Conservation (phyloP, 2,329 filamentous ascomycete genomes). For the Knoxdaviesia capensis region DNA sequence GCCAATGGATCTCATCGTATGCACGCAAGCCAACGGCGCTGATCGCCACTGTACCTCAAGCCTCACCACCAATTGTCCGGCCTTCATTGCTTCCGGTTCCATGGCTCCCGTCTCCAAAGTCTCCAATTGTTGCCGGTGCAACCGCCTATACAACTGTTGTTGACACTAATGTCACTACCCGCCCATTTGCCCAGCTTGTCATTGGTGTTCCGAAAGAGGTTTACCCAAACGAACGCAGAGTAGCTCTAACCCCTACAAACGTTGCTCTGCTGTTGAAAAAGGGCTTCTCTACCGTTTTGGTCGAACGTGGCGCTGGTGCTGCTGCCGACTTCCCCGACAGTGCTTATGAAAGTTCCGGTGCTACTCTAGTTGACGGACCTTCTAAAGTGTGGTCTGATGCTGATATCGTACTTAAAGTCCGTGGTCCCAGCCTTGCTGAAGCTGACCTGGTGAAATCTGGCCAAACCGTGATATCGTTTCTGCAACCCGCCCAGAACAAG, state of each 20-base stretch:
- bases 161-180: too few relatives aligned
- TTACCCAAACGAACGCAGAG: conserved; percentile 60
- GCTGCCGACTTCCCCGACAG: conserved; percentile 60
- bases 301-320: conserved; percentile 64
- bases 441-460: conserved; percentile 45
- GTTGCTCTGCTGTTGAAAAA: conserved; percentile 68
- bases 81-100: too few relatives aligned
- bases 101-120: too few relatives aligned
- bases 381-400: conserved; percentile 51
- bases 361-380: conserved; percentile 49
- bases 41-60: too few relatives aligned
- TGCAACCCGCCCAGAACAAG: conserved; percentile 68
- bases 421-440: conserved; percentile 51
- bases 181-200: conserved; percentile 27
- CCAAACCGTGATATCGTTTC: conserved; percentile 60
- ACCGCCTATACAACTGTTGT: too few relatives aligned
- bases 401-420: conserved; percentile 71
- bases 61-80: too few relatives aligned
- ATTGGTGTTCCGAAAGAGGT: conserved; percentile 66
- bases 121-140: too few relatives aligned
- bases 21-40: too few relatives aligned
- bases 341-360: conserved; percentile 60
- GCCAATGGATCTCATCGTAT: too few relatives aligned
- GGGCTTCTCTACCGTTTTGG: conserved; percentile 55
- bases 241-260: conserved; percentile 71